Evolutionary conservation across 371 early-diverging fungal genomes (phyloP), one percentile per base, ranked within the genome.

Genomic region (Mortierella sp.): DNA sequence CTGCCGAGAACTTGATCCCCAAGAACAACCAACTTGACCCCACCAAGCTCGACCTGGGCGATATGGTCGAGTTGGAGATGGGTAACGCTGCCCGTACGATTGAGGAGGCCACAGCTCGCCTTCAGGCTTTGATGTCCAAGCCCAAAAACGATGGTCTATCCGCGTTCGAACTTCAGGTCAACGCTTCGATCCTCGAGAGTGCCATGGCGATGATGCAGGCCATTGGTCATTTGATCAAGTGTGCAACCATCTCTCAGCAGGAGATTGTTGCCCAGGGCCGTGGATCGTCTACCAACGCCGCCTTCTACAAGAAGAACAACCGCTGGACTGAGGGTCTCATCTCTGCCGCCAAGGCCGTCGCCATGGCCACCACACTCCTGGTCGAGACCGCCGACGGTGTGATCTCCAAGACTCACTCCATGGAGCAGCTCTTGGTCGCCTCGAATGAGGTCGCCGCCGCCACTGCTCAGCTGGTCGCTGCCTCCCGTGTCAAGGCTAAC

Each of bases 241-340:
- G 97, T 76, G 98, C 99, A 21, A 98, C 97, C 6, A 95, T 93
- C 38, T 95, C 97, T 19, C 99, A 99, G 88, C 96, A 98, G 85
- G 99, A 99, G 89, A 97, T 98, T 90, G 99, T 98, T 6, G 94
- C 97, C 1, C 96, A 98, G 85, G 98, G 98, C 28, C 92, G 96
- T 55, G 98, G 97, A 1, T 87, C 94, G 3, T 92, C 94, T n/a
- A 93, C 96, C 50, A 95, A 95, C 70, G 95, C 95, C 7, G 97
- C 96, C 0, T 99, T 98, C 88, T 99, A 99, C 93, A 98, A 98
- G 88, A 98, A 98, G 92, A 97, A 99, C 90, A 97, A 97, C 91
- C 94, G 98, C 80, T 99, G 99, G 99, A 99, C 98, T 4, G 99
- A 99, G 84, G 99, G 99, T 28, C 92, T 99, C 45, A 98, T 99